Conservation (phyloP, 345 rosid species). For the Lagerstroemia speciosa region DNA sequence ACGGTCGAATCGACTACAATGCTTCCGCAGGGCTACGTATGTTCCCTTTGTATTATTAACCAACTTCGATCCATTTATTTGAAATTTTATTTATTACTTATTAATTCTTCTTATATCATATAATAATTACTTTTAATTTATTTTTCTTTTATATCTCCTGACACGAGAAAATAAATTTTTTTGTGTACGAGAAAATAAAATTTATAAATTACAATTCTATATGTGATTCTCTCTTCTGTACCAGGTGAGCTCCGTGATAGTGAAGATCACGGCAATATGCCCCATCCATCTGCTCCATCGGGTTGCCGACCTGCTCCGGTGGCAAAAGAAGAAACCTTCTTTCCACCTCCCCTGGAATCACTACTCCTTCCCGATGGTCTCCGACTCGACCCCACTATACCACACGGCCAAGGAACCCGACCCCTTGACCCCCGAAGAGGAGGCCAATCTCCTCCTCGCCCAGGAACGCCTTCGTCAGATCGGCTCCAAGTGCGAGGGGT, state of each 20-base stretch:
- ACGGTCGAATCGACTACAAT: constrained; percentile 48
- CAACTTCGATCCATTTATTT: too few relatives aligned
- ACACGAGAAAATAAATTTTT: too few relatives aligned
- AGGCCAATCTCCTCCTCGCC: constrained; percentile 41
- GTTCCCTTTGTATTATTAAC: too few relatives aligned
- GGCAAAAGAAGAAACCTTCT: constrained; percentile 58
- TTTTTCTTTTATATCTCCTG: too few relatives aligned
- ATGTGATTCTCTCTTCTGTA: background rate
- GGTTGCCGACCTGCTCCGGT: constrained; percentile 67
- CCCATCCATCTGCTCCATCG: constrained; percentile 51
- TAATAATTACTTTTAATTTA: too few relatives aligned
- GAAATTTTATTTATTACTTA: too few relatives aligned
- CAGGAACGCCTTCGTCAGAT: constrained; percentile 39
- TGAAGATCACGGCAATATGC: constrained; percentile 71
- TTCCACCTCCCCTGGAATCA: constrained; percentile 74
- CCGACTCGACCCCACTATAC: constrained; percentile 60
- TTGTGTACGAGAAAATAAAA: too few relatives aligned
- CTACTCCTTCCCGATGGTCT: constrained; percentile 48
- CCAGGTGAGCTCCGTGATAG: constrained; percentile 71
- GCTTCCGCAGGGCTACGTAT: constrained; percentile 59
- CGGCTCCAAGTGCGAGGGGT: constrained; percentile 46
- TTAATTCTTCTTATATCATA: too few relatives aligned
- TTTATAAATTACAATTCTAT: too few relatives aligned
- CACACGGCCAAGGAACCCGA: constrained; percentile 60
- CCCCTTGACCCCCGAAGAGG: constrained; percentile 55